Evolutionary conservation across 73 alveolate species (phyloP).

Genomic region (Paramecium pentaurelia): DNA sequence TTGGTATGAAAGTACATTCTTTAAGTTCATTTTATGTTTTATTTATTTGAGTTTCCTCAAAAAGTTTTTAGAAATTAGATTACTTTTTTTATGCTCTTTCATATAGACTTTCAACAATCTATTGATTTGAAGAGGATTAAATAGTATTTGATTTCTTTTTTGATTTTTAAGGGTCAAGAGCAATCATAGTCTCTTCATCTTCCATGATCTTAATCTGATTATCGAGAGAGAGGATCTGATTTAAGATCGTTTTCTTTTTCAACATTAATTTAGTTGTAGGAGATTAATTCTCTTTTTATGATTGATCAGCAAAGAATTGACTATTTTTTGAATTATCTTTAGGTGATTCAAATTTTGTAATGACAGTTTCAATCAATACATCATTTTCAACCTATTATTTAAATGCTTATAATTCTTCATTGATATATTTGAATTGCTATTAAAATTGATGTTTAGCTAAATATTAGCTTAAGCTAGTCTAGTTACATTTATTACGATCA

Average conservation of each 20-base stretch:
- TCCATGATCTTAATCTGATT: conserved; percentile 18
- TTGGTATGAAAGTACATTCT: conserved; percentile 22
- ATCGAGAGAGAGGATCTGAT: conserved; percentile 5
- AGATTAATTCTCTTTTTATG: neutral
- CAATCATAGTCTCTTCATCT: neutral
- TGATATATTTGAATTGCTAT: conserved; percentile 6
- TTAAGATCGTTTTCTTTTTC: neutral
- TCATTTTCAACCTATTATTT: conserved; percentile 21
- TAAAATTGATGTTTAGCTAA: conserved; percentile 16
- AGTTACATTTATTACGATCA: conserved; percentile 23
- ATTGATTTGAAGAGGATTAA: neutral
- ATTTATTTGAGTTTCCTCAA: neutral
- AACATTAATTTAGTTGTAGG: neutral
- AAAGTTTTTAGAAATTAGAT: neutral
- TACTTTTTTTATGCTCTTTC: neutral
- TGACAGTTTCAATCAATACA: conserved; percentile 21
- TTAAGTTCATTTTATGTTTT: neutral
- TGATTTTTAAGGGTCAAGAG: conserved; percentile 3
- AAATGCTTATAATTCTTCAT: neutral
- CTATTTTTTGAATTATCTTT: conserved; percentile 9
- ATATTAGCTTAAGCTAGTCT: neutral
- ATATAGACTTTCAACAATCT: neutral
- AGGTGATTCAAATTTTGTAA: conserved; percentile 11
- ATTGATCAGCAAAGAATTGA: neutral
- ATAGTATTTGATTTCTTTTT: neutral